Percentiles rank a stretch among this genome's conserved stretches.
Conservation (phyloP, 208 protist genomes). For the Crithidia thermophila region DNA sequence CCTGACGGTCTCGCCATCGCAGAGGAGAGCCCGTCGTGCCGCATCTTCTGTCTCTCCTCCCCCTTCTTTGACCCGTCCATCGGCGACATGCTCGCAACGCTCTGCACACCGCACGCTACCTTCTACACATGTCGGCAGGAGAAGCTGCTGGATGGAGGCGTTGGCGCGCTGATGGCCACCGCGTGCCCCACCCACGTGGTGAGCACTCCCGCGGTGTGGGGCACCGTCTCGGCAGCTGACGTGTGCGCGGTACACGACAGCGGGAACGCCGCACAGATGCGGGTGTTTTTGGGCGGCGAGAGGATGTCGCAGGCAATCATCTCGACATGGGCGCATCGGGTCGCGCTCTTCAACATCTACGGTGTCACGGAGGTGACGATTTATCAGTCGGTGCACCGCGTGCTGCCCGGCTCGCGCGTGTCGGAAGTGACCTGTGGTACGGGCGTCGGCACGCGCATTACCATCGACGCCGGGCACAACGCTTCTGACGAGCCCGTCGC, state of each 20-base stretch:
- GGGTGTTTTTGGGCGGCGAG: conserved; percentile 62
- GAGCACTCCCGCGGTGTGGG: conserved; percentile 56
- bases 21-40: background rate
- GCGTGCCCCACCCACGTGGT: conserved; percentile 50
- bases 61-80: conserved; percentile 70
- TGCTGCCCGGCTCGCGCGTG: conserved; percentile 21
- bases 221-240: conserved; percentile 3
- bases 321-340: conserved; percentile 34
- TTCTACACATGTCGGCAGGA: conserved; percentile 31
- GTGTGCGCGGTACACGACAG: background rate
- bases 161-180: conserved; percentile 16
- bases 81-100: conserved; percentile 46
- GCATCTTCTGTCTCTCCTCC: conserved; percentile 52
- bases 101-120: conserved; percentile 30
- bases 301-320: conserved; percentile 40
- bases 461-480: conserved; percentile 9
- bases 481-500: background rate
- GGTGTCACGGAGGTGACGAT: conserved; percentile 72
- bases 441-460: conserved; percentile 29
- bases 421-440: conserved; percentile 37
- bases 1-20: conserved; percentile 27
- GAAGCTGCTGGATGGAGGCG: conserved; percentile 29
- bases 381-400: conserved; percentile 47
- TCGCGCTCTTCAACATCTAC: conserved; percentile 66
- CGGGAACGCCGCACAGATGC: conserved; percentile 9